Evolutionary conservation across 2,329 filamentous ascomycete species (phyloP).

Genomic region (Pseudogymnoascus sp.): DNA sequence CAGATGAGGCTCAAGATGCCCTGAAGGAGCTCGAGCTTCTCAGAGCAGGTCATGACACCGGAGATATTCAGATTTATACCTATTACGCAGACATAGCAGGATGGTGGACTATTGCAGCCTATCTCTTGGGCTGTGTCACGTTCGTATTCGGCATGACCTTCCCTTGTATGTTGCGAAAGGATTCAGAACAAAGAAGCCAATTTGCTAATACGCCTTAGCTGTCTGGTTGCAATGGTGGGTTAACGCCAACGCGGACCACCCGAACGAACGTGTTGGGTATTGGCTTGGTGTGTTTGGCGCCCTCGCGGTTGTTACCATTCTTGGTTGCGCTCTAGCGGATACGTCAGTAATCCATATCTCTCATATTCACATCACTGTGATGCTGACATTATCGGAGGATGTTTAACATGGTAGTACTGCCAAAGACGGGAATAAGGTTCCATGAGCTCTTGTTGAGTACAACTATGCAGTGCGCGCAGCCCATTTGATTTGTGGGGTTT

Average conservation of each 20-base stretch:
- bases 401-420: background rate
- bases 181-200: background rate
- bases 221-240: conserved; percentile 32
- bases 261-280: conserved; percentile 16
- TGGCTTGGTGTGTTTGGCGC: conserved; percentile 22
- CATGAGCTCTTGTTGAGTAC: background rate
- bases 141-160: conserved; percentile 24
- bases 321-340: background rate
- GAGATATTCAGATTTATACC: conserved; percentile 18
- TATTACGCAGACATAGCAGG: conserved; percentile 22
- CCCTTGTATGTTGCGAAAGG: conserved; percentile 17
- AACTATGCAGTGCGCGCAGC: background rate
- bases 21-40: background rate
- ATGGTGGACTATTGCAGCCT: conserved; percentile 15
- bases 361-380: background rate
- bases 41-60: conserved; percentile 12
- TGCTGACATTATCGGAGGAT: background rate
- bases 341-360: background rate
- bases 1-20: background rate
- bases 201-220: conserved; percentile 15
- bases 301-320: background rate
- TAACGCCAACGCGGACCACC: conserved; percentile 20
- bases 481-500: background rate
- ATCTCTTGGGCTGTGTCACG: conserved; percentile 20
- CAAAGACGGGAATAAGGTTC: conserved; percentile 1